Evolutionary conservation across 2,329 filamentous ascomycete species (phyloP), one percentile per base, ranked within the genome.

Genomic region (Penicillium sp.): DNA sequence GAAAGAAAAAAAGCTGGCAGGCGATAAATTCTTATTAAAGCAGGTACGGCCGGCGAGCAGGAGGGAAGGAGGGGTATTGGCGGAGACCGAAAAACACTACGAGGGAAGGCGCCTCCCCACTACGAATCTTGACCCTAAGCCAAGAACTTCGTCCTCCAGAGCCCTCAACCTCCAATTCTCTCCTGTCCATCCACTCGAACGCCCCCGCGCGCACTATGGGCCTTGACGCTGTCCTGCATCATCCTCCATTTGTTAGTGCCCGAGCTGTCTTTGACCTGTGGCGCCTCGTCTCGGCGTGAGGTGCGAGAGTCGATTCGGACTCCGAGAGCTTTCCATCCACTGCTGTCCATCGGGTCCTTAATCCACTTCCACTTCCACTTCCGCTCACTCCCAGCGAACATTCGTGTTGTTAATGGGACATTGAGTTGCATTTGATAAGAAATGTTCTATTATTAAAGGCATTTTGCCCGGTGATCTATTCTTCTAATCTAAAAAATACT

Each of bases 1-100:
- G 57, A 47, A 51, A 47, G 54, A 57, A 55, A 59, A 58, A 53
- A 61, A 53, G 60, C 46, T 47, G 50, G 46, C 26, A 47, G 49
- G 45, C 35, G 28, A 30, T 9, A 48, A 53, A 42, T 48, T 46
- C 35, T 45, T 49, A 35, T 43, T 53, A 35, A 52, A 40, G 23
- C 45, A 54, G 49, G 20, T 33, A 50, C 35, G 46, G 53, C 45
- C 33, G 47, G 38, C 43, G 42, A 38, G 52, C 43, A 48, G 21
- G 38, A 43, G 35, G 24, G 28, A 40, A 55, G n/a, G 56, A 55
- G 52, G 52, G 52, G 56, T 30, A 59, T 35, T 46, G 52, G 56
- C 56, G 51, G 55, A 52, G 55, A 42, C 56, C 56, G 56, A 58
- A 58, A 50, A 47, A 48, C 26, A 40, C 40, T 35, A 20, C 21